Evolutionary conservation across 108 stramenopile species (phyloP).

Genomic region (Hondaea fermentalgiana): DNA sequence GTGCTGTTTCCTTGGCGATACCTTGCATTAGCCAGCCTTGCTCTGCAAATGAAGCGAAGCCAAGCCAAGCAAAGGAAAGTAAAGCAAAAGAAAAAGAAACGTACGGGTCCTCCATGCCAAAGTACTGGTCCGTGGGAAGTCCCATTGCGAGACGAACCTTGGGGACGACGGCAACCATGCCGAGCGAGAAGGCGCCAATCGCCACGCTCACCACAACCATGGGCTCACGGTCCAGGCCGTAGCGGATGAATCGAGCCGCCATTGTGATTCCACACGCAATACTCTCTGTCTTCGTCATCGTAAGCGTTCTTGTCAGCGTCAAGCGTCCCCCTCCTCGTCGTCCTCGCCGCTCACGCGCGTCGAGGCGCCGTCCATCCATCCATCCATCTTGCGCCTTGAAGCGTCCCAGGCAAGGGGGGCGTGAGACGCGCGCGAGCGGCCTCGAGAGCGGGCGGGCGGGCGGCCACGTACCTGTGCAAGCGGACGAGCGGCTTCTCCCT

Average conservation of each 20-base stretch:
- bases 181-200: neutral
- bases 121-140: neutral
- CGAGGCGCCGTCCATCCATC: too few species aligned
- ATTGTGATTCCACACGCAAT: neutral
- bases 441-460: too few species aligned
- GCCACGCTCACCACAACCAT: neutral
- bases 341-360: too few species aligned
- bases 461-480: too few species aligned
- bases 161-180: neutral
- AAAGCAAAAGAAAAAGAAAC: neutral
- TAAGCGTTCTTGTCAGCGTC: too few species aligned
- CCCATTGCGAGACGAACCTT: neutral
- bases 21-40: neutral
- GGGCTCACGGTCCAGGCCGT: neutral
- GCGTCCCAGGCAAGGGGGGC: too few species aligned
- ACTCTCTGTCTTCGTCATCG: too few species aligned
- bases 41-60: neutral
- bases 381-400: too few species aligned
- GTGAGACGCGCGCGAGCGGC: too few species aligned
- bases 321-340: too few species aligned
- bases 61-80: neutral
- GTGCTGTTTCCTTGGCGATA: neutral
- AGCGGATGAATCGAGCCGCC: neutral
- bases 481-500: too few species aligned
- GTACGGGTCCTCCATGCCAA: slow-evolving; percentile 9